These are phyloP conservation scores for Aphanocladium album DNA, from an alignment of 2,329 filamentous ascomycete genomes.

Conservation along the genomic window DNA sequence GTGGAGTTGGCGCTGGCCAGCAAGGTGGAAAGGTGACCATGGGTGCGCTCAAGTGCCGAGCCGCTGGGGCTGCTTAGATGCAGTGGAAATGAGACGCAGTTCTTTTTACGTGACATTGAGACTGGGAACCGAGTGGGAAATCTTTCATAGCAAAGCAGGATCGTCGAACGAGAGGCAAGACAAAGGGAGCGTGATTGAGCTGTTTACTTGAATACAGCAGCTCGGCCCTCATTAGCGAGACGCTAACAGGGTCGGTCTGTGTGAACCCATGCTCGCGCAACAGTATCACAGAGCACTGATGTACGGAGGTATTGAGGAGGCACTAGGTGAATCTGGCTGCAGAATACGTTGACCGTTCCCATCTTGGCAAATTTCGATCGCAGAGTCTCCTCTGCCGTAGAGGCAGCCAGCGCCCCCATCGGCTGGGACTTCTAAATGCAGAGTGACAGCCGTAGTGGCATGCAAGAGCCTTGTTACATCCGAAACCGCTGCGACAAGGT, in stretches of 20 bases:
- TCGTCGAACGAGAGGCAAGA: not conserved
- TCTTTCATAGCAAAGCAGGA: not conserved
- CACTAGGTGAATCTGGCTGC: not conserved
- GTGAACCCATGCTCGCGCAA: not conserved
- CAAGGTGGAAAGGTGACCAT: not conserved
- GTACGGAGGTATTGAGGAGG: not conserved
- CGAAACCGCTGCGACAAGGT: not conserved
- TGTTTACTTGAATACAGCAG: not conserved
- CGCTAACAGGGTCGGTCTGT: not conserved
- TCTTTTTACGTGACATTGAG: not conserved
- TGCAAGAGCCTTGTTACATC: slow-evolving; percentile 6
- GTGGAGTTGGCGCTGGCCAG: not conserved
- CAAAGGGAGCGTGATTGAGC: not conserved
- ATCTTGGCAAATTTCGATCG: not conserved
- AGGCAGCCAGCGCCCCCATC: not conserved
- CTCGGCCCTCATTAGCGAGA: not conserved
- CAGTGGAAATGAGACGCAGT: not conserved
- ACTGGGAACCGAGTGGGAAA: not conserved
- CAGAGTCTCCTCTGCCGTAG: not conserved
- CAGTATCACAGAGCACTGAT: not conserved
- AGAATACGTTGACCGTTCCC: not conserved
- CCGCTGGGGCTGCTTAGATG: not conserved
- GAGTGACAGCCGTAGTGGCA: not conserved
- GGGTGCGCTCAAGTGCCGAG: not conserved
- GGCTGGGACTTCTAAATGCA: not conserved